Conservation (phyloP, 2,329 filamentous ascomycete species). For the Phyllachora maydis region DNA sequence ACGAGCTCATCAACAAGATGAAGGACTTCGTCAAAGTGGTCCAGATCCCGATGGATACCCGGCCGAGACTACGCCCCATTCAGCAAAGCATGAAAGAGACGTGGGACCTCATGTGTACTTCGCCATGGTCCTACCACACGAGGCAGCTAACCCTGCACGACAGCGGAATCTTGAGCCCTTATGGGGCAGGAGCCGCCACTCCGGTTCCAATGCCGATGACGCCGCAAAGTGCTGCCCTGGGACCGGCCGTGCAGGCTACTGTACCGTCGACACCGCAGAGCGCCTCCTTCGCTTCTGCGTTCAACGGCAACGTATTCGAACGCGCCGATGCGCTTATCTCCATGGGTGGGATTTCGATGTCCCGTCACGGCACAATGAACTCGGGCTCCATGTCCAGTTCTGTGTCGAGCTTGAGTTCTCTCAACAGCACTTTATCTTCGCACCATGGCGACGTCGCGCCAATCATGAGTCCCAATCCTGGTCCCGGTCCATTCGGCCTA, state of each 20-base stretch:
- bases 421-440: constrained; percentile 9
- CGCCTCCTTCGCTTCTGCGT: constrained; percentile 30
- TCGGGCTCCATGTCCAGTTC: no score
- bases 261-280: constrained; percentile 52
- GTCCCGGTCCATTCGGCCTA: constrained; percentile 5
- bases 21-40: constrained; percentile 30
- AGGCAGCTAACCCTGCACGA: constrained; percentile 2
- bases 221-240: constrained; percentile 72
- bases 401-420: constrained; percentile 27
- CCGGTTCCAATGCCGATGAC: constrained; percentile 47
- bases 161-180: constrained; percentile 8
- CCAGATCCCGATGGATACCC: constrained; percentile 43
- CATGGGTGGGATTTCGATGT: constrained; percentile 35
- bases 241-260: constrained; percentile 77
- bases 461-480: constrained; percentile 9
- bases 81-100: constrained; percentile 72
- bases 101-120: constrained; percentile 44
- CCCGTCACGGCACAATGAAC: constrained; percentile 30
- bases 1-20: constrained; percentile 39
- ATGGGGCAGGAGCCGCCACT: constrained; percentile 6
- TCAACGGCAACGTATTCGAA: constrained; percentile 38
- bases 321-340: constrained; percentile 35
- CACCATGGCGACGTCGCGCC: no score
- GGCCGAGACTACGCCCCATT: constrained; percentile 55
- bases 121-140: constrained; percentile 30